Evolutionary conservation across 73 alveolate species (phyloP).

Genomic region (Paraurostyla sp.): DNA sequence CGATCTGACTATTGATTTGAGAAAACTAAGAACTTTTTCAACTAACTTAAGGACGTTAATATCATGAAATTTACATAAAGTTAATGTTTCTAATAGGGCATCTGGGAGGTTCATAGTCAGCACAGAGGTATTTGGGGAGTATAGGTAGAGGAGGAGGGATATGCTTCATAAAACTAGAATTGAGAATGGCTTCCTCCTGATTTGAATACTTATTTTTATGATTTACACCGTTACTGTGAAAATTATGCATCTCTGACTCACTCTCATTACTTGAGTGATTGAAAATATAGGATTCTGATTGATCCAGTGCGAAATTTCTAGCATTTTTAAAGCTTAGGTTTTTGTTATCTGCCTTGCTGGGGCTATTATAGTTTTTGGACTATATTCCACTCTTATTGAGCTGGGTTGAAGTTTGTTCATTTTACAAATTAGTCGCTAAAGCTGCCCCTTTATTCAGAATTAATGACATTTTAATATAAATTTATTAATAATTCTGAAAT

Average conservation of each 20-base stretch:
- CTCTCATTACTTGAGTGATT: conserved; percentile 45
- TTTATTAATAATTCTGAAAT: not conserved
- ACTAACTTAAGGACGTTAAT: not conserved
- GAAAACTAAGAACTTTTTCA: conserved; percentile 16
- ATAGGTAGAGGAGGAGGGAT: conserved; percentile 62
- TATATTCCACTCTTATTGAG: too few species aligned
- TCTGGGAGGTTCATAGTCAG: conserved; percentile 55
- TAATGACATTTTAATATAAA: not conserved
- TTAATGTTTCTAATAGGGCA: conserved; percentile 29
- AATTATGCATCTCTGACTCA: not conserved
- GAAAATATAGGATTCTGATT: conserved; percentile 41
- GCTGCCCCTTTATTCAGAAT: not conserved
- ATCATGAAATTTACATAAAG: not conserved
- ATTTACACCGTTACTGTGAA: not conserved
- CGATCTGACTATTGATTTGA: not conserved
- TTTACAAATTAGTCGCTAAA: too few species aligned
- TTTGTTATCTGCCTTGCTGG: not conserved
- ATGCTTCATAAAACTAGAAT: conserved; percentile 21
- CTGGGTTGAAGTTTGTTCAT: too few species aligned
- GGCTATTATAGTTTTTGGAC: not conserved
- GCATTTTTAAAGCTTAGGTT: not conserved
- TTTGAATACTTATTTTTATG: conserved; percentile 20
- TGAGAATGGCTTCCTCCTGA: conserved; percentile 12
- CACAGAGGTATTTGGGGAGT: conserved; percentile 24
- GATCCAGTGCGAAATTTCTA: not conserved